Conservation (phyloP, 225 moss, liverwort and hornwort genomes). For the Pleurozium schreberi region DNA sequence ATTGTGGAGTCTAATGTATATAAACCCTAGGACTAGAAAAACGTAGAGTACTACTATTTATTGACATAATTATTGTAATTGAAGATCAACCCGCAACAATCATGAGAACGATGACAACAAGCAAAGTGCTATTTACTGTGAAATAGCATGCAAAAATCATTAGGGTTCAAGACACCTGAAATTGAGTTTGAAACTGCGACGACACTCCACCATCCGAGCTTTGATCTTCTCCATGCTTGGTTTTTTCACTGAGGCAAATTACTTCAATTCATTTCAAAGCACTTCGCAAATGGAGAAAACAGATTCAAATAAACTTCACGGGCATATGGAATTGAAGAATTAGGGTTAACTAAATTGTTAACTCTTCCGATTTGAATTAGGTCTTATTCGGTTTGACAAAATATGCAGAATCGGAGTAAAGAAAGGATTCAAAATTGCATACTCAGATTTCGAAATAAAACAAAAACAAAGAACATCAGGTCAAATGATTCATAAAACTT, state of each 20-base stretch:
- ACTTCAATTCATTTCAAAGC: neutral
- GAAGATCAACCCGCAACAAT: neutral
- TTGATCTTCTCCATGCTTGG: constrained; percentile 76
- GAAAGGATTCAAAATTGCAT: neutral
- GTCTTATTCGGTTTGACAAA: neutral
- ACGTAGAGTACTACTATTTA: neutral
- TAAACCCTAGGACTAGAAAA: neutral
- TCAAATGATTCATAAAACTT: neutral
- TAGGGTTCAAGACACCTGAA: constrained; percentile 28
- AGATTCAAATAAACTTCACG: neutral
- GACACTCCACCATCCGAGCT: constrained; percentile 65
- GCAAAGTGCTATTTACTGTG: neutral
- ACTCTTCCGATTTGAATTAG: neutral
- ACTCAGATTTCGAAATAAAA: neutral
- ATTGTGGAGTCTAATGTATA: neutral
- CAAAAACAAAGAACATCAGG: neutral
- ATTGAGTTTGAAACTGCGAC: constrained; percentile 63
- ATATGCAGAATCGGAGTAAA: neutral
- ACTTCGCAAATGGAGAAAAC: neutral
- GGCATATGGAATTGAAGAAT: neutral
- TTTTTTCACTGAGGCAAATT: constrained; percentile 32
- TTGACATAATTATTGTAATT: neutral
- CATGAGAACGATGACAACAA: neutral
- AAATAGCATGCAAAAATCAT: neutral
- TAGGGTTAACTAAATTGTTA: neutral